Evolutionary conservation across 805 yeast species (phyloP).

Genomic region (Saturnispora ahearnii): DNA sequence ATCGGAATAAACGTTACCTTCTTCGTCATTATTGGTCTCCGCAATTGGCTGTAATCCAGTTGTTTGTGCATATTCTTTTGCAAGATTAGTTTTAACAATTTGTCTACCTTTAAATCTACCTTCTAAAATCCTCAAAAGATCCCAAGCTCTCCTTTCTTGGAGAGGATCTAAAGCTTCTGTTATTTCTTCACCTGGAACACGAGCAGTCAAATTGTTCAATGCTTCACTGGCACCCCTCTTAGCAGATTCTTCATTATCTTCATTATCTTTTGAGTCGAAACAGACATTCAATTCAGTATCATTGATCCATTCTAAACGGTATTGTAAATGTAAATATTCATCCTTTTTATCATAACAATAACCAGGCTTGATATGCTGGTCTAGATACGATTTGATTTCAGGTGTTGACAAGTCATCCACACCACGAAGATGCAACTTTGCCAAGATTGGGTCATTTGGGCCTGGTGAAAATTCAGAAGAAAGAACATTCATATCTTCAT

Average conservation of each 20-base stretch:
- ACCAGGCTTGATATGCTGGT: conserved; percentile 32
- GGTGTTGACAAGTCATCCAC: conserved; percentile 56
- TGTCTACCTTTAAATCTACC: conserved; percentile 3
- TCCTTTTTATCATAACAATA: conserved; percentile 23
- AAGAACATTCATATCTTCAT: neutral
- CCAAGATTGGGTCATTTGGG: conserved; percentile 30
- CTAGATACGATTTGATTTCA: conserved; percentile 50
- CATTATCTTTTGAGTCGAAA: conserved; percentile 25
- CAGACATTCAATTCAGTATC: conserved; percentile 51
- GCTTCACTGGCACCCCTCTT: conserved; percentile 6
- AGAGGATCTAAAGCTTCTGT: neutral
- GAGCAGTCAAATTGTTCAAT: neutral
- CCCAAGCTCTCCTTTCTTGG: conserved; percentile 13
- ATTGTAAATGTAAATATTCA: conserved; percentile 24
- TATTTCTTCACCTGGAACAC: neutral
- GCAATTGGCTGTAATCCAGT: neutral
- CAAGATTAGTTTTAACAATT: conserved; percentile 6
- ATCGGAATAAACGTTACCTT: conserved; percentile 13
- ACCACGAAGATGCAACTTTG: conserved; percentile 45
- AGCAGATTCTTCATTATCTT: neutral
- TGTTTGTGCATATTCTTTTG: neutral
- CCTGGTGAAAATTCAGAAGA: neutral
- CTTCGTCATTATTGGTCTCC: neutral
- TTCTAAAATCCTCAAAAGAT: conserved; percentile 5
- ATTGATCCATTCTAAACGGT: conserved; percentile 56